These are phyloP conservation scores for Picochlorum sp. DNA, from an alignment of 139 green algal species.

Conservation along the genomic window DNA sequence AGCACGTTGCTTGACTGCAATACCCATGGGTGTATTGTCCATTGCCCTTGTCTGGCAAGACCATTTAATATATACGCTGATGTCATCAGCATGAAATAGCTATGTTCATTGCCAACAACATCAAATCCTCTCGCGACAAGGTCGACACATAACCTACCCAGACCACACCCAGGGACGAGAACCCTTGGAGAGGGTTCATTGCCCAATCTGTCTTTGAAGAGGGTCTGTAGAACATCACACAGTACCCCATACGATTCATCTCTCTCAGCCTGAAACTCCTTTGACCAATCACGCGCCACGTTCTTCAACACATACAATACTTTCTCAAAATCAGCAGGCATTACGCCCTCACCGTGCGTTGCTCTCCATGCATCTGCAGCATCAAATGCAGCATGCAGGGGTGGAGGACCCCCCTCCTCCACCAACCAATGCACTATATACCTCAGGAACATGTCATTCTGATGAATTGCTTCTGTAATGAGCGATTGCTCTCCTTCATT, in stretches of 20 bases:
- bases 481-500: constrained; percentile 37
- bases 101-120: constrained; percentile 90
- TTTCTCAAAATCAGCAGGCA: constrained; percentile 32
- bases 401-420: not conserved
- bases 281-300: constrained; percentile 75
- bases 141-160: constrained; percentile 76
- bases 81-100: constrained; percentile 93
- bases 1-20: constrained; percentile 67
- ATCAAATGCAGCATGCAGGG: constrained; percentile 17
- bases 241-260: constrained; percentile 60
- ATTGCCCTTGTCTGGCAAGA: constrained; percentile 27
- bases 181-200: constrained; percentile 4
- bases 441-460: constrained; percentile 62
- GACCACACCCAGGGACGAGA: constrained; percentile 81
- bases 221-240: constrained; percentile 29
- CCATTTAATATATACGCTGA: constrained; percentile 86
- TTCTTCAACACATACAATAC: constrained; percentile 91
- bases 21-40: constrained; percentile 67
- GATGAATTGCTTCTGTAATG: constrained; percentile 21
- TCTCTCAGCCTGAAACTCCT: constrained; percentile 67
- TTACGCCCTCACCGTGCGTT: not conserved
- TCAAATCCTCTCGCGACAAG: constrained; percentile 51
- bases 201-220: constrained; percentile 1
- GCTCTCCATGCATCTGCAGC: constrained; percentile 15
- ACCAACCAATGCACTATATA: constrained; percentile 22